Percentiles rank a stretch among this genome's conserved stretches.
Conservation (phyloP, 2,329 filamentous ascomycete genomes). For the Fusarium verticillioides region DNA sequence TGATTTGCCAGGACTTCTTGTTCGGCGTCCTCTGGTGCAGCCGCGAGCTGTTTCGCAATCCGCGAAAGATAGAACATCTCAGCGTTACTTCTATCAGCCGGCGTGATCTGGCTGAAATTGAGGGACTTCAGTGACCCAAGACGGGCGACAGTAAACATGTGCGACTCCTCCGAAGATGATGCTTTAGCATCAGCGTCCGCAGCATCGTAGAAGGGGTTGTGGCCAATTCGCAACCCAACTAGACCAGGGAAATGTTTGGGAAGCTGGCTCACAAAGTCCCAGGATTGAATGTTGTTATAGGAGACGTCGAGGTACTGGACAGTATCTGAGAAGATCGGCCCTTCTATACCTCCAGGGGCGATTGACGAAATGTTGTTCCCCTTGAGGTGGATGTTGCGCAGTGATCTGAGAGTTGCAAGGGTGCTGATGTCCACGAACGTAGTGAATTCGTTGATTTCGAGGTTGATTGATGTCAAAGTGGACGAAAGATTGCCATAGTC, state of each 20-base stretch:
- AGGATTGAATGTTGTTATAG: conserved; percentile 75
- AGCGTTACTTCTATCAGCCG: conserved; percentile 83
- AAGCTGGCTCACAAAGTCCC: conserved; percentile 79
- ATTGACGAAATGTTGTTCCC: conserved; percentile 74
- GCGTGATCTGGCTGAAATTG: conserved; percentile 78
- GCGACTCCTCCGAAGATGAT: conserved; percentile 78
- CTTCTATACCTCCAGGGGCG: conserved; percentile 36
- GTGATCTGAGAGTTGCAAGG: conserved; percentile 61
- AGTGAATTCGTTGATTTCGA: conserved; percentile 78
- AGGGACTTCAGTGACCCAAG: conserved; percentile 74
- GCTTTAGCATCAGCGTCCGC: conserved; percentile 54
- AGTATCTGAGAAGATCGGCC: conserved; percentile 62
- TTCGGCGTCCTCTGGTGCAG: conserved; percentile 64
- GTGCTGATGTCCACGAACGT: conserved; percentile 66
- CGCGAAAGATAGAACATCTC: conserved; percentile 93
- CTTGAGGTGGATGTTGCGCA: conserved; percentile 77
- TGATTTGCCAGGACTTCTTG: conserved; percentile 70
- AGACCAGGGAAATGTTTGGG: conserved; percentile 77
- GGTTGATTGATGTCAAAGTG: conserved; percentile 70
- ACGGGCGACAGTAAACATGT: conserved; percentile 87
- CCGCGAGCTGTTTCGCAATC: conserved; percentile 79
- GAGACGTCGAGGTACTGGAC: conserved; percentile 78
- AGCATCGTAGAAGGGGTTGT: conserved; percentile 83
- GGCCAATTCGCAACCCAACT: conserved; percentile 78
- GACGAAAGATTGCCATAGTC: conserved; percentile 55